A percentile compares a stretch with the other conserved stretches of the same genome.
phyloP scores from a whole-genome alignment of 306 rosid species.

The Medicago lupulina region DNA sequence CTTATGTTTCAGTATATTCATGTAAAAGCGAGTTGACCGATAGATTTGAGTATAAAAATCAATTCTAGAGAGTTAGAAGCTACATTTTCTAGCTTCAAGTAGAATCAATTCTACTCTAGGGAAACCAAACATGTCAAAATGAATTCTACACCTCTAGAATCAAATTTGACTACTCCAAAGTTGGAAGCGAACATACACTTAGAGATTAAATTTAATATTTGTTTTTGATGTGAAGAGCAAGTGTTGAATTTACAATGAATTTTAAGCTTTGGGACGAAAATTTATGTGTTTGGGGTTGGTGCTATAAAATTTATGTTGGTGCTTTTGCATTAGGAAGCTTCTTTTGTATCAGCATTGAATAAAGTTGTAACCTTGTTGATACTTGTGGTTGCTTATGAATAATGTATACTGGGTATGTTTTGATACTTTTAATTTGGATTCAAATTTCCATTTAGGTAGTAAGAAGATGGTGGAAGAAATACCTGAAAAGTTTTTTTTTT shows the following conservation, averaged over 20 bases:
- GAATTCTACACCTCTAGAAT: too few relatives aligned
- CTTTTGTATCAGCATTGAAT: slow-evolving; percentile 7
- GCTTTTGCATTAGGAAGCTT: slow-evolving; percentile 12
- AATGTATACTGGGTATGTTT: background rate
- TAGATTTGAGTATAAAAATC: too few relatives aligned
- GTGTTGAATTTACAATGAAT: background rate
- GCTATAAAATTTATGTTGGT: slow-evolving; percentile 16
- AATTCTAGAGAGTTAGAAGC: too few relatives aligned
- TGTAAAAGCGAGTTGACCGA: too few relatives aligned
- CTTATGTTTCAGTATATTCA: too few relatives aligned
- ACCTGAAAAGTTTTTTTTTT: background rate
- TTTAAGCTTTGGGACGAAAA: background rate
- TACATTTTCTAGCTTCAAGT: too few relatives aligned
- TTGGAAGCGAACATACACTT: too few relatives aligned
- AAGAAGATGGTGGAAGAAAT: background rate
- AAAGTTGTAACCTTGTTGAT: slow-evolving; percentile 12
- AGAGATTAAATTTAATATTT: too few relatives aligned
- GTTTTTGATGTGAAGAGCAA: background rate
- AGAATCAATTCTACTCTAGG: too few relatives aligned
- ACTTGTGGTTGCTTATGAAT: background rate
- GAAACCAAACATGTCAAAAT: too few relatives aligned
- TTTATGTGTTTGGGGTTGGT: slow-evolving; percentile 20
- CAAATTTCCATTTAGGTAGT: background rate
- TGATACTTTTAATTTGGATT: background rate
- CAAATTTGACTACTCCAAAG: too few relatives aligned